A percentile compares a stretch with the other conserved stretches of the same genome.
Evolutionary conservation across 495 filamentous ascomycete genomes (phyloP).

Genomic region (Trichoderma gamsii): DNA sequence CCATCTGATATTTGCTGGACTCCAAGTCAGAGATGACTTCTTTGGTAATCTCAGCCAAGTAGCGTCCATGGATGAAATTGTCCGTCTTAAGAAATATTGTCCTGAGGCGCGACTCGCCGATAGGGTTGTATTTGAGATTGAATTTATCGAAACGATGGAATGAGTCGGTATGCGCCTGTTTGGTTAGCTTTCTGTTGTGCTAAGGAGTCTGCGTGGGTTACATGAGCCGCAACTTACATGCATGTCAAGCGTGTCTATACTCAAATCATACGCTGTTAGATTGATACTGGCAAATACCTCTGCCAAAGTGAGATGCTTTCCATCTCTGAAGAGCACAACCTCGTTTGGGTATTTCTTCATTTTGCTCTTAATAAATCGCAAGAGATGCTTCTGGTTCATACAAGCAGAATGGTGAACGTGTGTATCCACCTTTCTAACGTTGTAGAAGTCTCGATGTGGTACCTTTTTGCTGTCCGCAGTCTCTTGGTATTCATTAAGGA

Average conservation of each 20-base stretch:
- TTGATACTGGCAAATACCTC: slow-evolving; percentile 98
- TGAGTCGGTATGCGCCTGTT: slow-evolving; percentile 90
- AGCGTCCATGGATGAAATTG: slow-evolving; percentile 92
- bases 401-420: slow-evolving; percentile 99
- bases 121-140: slow-evolving; percentile 97
- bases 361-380: slow-evolving; percentile 98
- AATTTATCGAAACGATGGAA: slow-evolving; percentile 99
- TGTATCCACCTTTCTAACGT: slow-evolving; percentile 96
- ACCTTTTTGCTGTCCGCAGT: slow-evolving; percentile 96
- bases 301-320: slow-evolving; percentile 79
- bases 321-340: slow-evolving; percentile 90
- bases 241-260: slow-evolving; percentile 98
- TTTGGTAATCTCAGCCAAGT: slow-evolving; percentile 94
- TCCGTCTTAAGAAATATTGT: slow-evolving; percentile 98
- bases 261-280: slow-evolving; percentile 92
- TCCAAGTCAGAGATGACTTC: slow-evolving; percentile 97
- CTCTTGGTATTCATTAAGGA: slow-evolving; percentile 95
- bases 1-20: slow-evolving; percentile 99
- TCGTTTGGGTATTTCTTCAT: slow-evolving; percentile 97
- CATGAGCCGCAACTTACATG: slow-evolving; percentile 54
- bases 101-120: slow-evolving; percentile 88
- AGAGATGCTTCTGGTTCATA: slow-evolving; percentile 98
- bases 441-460: slow-evolving; percentile 97
- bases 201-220: neutral
- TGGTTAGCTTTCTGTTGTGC: slow-evolving; percentile 15